These are phyloP conservation scores for Dunaliella sp. DNA, from an alignment of 139 green algal genomes.

Conservation along the genomic window DNA sequence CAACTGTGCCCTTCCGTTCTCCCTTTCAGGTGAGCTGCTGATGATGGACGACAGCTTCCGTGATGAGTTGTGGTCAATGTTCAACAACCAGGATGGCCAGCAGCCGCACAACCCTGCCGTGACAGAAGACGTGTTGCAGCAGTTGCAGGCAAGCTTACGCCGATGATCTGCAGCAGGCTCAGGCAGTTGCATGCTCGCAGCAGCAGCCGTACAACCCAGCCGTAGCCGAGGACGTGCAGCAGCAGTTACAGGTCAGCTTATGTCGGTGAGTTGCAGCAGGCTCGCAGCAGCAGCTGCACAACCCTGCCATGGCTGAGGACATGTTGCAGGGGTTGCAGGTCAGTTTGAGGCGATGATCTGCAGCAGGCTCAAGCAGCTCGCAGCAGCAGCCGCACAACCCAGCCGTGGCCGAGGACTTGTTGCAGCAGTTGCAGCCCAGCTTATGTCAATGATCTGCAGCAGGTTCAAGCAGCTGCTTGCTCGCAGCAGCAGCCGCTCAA, in stretches of 20 bases:
- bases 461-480: too few species aligned
- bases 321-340: background rate
- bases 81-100: background rate
- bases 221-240: background rate
- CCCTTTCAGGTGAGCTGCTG: constrained; percentile 23
- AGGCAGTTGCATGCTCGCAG: background rate
- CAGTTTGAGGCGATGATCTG: background rate
- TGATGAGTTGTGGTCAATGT: constrained; percentile 33
- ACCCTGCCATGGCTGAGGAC: background rate
- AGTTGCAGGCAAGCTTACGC: background rate
- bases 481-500: background rate
- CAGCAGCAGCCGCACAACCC: background rate
- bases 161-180: background rate
- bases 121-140: background rate
- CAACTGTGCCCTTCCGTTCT: background rate
- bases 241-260: background rate
- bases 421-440: background rate
- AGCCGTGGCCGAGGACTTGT: background rate
- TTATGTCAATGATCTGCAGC: background rate
- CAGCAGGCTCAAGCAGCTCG: background rate
- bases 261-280: too few species aligned
- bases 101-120: background rate
- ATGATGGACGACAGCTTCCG: constrained; percentile 32
- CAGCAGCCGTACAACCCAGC: background rate
- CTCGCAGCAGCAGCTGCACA: background rate